Base-by-base conservation (phyloP, 352 stramenopile genomes). In the Plasmopara viticola region DNA sequence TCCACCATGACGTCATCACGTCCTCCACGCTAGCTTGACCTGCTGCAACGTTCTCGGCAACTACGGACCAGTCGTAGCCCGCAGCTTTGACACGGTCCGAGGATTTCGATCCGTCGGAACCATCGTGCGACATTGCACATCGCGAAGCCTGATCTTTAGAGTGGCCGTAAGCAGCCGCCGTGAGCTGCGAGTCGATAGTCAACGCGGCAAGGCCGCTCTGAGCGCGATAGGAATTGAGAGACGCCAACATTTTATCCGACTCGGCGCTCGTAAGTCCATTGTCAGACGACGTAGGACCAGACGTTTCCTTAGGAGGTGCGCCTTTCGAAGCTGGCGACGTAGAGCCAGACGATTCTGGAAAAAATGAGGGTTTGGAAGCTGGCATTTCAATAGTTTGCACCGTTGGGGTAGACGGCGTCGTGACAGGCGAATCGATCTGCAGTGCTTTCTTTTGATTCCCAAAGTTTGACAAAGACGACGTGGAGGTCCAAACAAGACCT, bases 1-100 rank as follows among this genome's bases (percentile, higher is more conserved):
- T 78, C 69, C 69, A 75, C 72, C 69, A 83, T 7, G 66, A 70
- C 0, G 34, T 71, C 68, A 83, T 85, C 18, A 80, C 71, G 15
- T 46, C 40, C 7, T 60, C 45, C 1, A 85, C 67, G 8, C 49
- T 62, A 9, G 47, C 41, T 39, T 78, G 72, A 0, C 74, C 74
- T 0, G 71, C 69, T 35, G 71, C 71, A n/a, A 85, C 70, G 48
- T 85, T 85, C 57, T 85, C 74, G 1, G 61, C 67, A 18, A 62
- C 53, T 9, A 61, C 49, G 5, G 28, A 53, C 72, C 72, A 83
- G 25, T 67, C 42, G 55, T 75, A 84, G 12, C 66, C 66, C 8
- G 70, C 51, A 3, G 30, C 48, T 9, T 59, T 41, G 30, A 78
- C 72, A 51, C 73, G 73, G 47, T 72, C 55, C 58, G 56, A 68